Base-by-base conservation (phyloP, 75 land plant species). In the Pinus albicaulis region DNA sequence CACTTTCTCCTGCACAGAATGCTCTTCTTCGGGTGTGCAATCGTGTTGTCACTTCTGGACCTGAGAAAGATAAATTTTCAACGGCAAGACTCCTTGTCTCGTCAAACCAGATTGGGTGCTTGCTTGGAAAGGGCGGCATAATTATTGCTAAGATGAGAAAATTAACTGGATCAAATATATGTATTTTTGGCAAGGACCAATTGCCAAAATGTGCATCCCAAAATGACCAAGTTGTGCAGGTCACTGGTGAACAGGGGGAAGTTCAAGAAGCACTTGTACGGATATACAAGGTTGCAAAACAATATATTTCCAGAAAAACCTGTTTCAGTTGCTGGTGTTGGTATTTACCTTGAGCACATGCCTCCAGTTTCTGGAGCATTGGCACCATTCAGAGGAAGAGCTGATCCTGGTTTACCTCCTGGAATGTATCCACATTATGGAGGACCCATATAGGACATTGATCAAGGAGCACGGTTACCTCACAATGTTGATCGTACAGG, bases 71-170 rank as follows among this genome's bases (percentile, higher is more conserved):
- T 24, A 72, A 79, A 55, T 23, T 26, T 55, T 78, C 82, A 2
- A 74, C 70, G 11, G 83, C 86, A 2, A 88, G 84, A 76, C 77
- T 94, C 38, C 84, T 94, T 77, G 98, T 94, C 11, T 71, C 89
- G 11, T 85, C 94, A 60, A 86, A 75, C 86, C 31, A 31, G 31
- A 31, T 31, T 31, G 31, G 31, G 1, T 31, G 31, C 31, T 31
- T 31, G 31, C 31, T 31, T 31, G 31, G 31, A 31, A 31, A 31
- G 31, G 31, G 31, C 2, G 31, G 31, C 31, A 31, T 31, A 22
- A 77, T 94, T 60, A 90, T 94, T 26, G 75, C 89, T 55, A 94
- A 94, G 72, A 94, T 94, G 94, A 88, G 98, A 73, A 88, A 87
- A 77, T 44, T 61, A 24, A 63, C 95, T 69, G 86, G 92, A 28